These are phyloP conservation scores for Datisca glomerata DNA, from an alignment of 306 rosid genomes.

Conservation along the genomic window DNA sequence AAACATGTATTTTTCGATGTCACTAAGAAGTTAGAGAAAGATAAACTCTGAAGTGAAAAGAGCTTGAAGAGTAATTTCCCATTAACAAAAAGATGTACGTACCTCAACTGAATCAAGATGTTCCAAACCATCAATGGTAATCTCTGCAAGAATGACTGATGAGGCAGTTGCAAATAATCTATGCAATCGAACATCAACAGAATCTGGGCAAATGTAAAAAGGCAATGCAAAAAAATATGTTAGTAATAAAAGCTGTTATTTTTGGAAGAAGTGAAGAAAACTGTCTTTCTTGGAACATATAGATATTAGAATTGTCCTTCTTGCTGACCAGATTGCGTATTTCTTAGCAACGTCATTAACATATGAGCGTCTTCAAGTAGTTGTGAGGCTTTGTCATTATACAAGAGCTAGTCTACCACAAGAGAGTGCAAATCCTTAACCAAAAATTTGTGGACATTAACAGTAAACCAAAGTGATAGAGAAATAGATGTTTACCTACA, in stretches of 20 bases:
- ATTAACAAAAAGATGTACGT: conserved; percentile 1
- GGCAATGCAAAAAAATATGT: neutral
- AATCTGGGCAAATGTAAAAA: conserved; percentile 28
- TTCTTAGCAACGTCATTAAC: too few species aligned
- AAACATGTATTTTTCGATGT: conserved; percentile 5
- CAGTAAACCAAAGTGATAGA: neutral
- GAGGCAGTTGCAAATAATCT: conserved; percentile 47
- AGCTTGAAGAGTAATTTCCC: neutral
- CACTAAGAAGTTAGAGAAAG: conserved; percentile 4
- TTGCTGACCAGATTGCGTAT: too few species aligned
- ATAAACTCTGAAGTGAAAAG: conserved; percentile 4
- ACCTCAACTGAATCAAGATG: conserved; percentile 76
- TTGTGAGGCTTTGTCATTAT: too few species aligned
- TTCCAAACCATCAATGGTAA: conserved; percentile 42
- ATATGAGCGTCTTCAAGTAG: too few species aligned
- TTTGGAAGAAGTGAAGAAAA: too few species aligned
- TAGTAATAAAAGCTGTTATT: too few species aligned
- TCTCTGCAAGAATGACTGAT: conserved; percentile 47
- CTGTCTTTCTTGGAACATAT: too few species aligned
- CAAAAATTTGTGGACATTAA: neutral
- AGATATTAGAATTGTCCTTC: too few species aligned
- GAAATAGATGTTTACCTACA: conserved; percentile 37
- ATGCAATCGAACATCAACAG: conserved; percentile 49
- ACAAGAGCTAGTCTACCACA: neutral
- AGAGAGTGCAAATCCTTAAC: conserved; percentile 2